These are phyloP conservation scores for Alternaria sp. DNA, from an alignment of 2,329 filamentous ascomycete species.

Conservation along the genomic window DNA sequence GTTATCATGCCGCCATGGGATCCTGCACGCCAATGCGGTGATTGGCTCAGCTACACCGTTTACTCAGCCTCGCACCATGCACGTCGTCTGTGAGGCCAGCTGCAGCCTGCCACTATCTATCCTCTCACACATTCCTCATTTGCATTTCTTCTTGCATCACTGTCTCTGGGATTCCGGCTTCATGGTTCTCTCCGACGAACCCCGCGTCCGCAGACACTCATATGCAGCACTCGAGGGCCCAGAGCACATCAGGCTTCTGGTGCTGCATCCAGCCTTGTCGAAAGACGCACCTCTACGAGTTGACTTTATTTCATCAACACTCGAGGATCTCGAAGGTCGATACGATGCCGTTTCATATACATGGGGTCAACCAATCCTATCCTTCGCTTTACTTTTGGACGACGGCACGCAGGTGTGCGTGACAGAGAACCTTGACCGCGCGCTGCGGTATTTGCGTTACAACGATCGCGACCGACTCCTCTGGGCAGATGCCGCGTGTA, in stretches of 20 bases:
- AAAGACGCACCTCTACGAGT: not conserved
- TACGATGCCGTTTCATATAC: slow-evolving; percentile 23
- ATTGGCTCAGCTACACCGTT: too few relatives aligned
- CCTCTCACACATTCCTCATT: too few relatives aligned
- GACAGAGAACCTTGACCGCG: slow-evolving; percentile 12
- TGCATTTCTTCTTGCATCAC: too few relatives aligned
- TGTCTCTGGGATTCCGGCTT: too few relatives aligned
- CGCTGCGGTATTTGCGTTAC: slow-evolving; percentile 3
- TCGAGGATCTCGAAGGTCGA: rapidly evolving
- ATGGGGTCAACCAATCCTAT: slow-evolving; percentile 2
- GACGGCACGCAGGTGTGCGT: not conserved
- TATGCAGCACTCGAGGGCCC: not conserved
- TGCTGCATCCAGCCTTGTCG: not conserved
- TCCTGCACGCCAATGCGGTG: too few relatives aligned
- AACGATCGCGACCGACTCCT: not conserved
- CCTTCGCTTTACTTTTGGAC: not conserved
- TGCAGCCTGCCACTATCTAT: too few relatives aligned
- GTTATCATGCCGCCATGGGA: too few relatives aligned
- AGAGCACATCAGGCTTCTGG: not conserved
- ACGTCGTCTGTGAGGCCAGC: too few relatives aligned
- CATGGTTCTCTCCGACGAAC: too few relatives aligned
- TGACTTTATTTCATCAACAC: rapidly evolving
- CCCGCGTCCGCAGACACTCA: too few relatives aligned
- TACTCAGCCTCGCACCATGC: too few relatives aligned
- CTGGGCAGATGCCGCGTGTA: slow-evolving; percentile 24